These are phyloP conservation scores for Vigna reflexopilosa DNA, from an alignment of 306 rosid species.

Conservation along the genomic window DNA sequence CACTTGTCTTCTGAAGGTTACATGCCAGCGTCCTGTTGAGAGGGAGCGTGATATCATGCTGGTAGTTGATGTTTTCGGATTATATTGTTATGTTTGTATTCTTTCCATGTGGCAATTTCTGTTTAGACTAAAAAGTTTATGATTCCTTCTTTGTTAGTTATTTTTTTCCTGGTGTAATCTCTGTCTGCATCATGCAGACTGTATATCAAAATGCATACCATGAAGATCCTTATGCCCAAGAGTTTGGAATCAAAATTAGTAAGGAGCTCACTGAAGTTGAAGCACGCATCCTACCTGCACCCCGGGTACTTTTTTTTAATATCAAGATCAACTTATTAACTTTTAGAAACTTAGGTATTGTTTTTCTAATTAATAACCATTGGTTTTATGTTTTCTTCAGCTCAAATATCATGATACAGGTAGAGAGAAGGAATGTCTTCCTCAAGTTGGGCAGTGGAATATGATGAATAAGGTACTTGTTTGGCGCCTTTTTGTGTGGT, in stretches of 20 bases:
- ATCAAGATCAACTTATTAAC: background rate
- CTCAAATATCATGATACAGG: slow-evolving; percentile 95
- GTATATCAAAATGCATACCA: slow-evolving; percentile 88
- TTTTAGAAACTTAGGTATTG: background rate
- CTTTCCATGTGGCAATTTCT: background rate
- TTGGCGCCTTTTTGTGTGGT: background rate
- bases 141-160: background rate
- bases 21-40: slow-evolving; percentile 93
- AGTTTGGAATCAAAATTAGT: slow-evolving; percentile 92
- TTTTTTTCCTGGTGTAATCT: background rate
- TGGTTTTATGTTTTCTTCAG: slow-evolving; percentile 50
- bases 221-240: slow-evolving; percentile 85
- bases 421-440: slow-evolving; percentile 90
- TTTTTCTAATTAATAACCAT: background rate
- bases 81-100: background rate
- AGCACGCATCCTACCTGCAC: slow-evolving; percentile 97
- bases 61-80: slow-evolving; percentile 47
- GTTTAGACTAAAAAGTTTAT: no score
- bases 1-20: slow-evolving; percentile 84
- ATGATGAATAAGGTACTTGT: slow-evolving; percentile 91
- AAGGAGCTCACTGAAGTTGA: slow-evolving; percentile 92
- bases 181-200: slow-evolving; percentile 55
- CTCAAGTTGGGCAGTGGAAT: slow-evolving; percentile 99
- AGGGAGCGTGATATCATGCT: slow-evolving; percentile 85
- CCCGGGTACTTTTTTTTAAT: slow-evolving; percentile 66